phyloP scores from a whole-genome alignment of 2,329 filamentous ascomycete genomes.

The Sordariomycetes sp. region DNA sequence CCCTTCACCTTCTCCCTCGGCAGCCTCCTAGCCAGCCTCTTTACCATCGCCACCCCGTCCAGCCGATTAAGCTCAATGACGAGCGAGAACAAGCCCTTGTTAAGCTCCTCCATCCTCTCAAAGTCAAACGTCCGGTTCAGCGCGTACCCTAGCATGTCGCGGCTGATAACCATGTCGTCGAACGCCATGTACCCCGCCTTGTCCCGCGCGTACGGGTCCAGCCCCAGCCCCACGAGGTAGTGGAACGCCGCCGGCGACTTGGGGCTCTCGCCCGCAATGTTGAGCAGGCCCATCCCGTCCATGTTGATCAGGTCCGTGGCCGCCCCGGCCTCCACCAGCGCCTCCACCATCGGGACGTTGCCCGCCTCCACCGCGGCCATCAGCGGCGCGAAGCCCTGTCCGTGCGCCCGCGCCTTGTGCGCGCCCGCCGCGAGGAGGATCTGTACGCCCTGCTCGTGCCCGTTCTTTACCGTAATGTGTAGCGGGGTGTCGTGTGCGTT shows the following conservation, averaged over 20 bases:
- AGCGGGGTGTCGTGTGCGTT: neutral
- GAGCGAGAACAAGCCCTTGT: slow-evolving; percentile 2
- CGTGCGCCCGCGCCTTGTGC: neutral
- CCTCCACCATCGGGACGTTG: neutral
- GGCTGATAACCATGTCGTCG: slow-evolving; percentile 44
- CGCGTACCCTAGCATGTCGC: slow-evolving; percentile 78
- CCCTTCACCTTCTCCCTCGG: neutral
- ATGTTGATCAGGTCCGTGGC: neutral
- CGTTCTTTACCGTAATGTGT: neutral
- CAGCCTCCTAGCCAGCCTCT: slow-evolving; percentile 3
- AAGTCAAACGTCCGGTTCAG: slow-evolving; percentile 52
- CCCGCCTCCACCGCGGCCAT: slow-evolving; percentile 4
- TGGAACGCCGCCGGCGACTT: slow-evolving; percentile 5
- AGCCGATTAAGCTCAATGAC: slow-evolving; percentile 2
- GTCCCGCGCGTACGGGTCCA: slow-evolving; percentile 7
- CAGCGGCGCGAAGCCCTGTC: slow-evolving; percentile 4
- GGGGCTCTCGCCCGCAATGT: slow-evolving; percentile 5
- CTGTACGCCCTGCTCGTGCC: neutral
- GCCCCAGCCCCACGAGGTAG: slow-evolving; percentile 6
- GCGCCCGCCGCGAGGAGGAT: neutral
- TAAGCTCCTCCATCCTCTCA: neutral
- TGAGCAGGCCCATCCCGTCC: slow-evolving; percentile 1
- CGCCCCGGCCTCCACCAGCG: neutral
- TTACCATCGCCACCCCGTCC: neutral
- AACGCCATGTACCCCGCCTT: slow-evolving; percentile 6